phyloP scores from a whole-genome alignment of 1,284 basidiomycete genomes.

The Phellinidium pouzarii region DNA sequence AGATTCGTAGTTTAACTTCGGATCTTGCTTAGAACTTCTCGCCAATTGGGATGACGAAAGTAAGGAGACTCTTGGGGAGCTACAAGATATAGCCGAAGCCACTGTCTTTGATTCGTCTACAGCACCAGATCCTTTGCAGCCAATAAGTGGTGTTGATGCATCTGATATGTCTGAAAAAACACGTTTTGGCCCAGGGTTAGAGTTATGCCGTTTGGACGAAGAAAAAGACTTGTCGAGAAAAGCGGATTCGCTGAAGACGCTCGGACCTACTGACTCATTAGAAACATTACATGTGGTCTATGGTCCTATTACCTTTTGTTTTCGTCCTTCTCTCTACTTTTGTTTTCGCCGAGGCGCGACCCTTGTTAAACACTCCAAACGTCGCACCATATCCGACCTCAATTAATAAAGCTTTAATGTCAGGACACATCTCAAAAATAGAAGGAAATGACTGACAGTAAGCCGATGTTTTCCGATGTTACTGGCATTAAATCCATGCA shows the following conservation, averaged over 20 bases:
- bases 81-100: neutral
- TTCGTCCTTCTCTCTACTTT: constrained; percentile 21
- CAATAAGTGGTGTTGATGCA: neutral
- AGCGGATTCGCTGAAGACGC: constrained; percentile 42
- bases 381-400: constrained; percentile 21
- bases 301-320: neutral
- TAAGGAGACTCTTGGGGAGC: neutral
- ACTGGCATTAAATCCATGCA: constrained; percentile 67
- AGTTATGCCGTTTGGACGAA: neutral
- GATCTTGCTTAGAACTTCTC: neutral
- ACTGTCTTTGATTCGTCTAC: neutral
- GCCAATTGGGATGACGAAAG: neutral
- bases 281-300: neutral
- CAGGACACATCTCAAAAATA: no score
- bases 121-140: neutral
- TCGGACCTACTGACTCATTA: constrained; percentile 18
- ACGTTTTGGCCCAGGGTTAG: neutral
- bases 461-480: constrained; percentile 64
- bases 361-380: constrained; percentile 65
- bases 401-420: constrained; percentile 37
- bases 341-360: constrained; percentile 53
- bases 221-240: constrained; percentile 37
- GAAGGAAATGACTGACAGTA: constrained; percentile 61
- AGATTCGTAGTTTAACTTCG: constrained; percentile 32
- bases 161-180: neutral